Percentiles rank a stretch among this genome's conserved stretches.
These are phyloP conservation scores for Xerocomus nothofagi DNA, from an alignment of 1,284 basidiomycete species.

Conservation along the genomic window DNA sequence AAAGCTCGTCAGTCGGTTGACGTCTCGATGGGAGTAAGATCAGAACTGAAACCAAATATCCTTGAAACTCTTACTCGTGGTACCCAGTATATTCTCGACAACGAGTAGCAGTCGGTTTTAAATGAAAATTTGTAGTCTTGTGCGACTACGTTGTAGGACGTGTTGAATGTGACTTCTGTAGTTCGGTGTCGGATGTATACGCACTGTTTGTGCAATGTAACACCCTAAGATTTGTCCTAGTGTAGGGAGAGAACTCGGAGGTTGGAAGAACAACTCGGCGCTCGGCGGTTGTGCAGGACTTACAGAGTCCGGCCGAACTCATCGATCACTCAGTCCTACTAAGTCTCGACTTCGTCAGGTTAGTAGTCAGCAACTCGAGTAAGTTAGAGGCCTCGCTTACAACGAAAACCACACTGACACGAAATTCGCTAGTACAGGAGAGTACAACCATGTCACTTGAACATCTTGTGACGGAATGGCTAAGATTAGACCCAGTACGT, in stretches of 20 bases:
- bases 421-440: background rate
- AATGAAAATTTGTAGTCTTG: background rate
- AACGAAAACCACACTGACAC: background rate
- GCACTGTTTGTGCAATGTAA: background rate
- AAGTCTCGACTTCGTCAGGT: too few species aligned
- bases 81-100: conserved; percentile 13
- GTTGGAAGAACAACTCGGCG: background rate
- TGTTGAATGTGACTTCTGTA: background rate
- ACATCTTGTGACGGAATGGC: conserved; percentile 54
- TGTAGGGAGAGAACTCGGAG: background rate
- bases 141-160: background rate
- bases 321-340: background rate
- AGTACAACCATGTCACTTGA: conserved; percentile 34
- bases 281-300: background rate
- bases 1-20: conserved; percentile 20
- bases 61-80: conserved; percentile 19
- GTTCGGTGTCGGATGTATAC: background rate
- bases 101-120: too few species aligned
- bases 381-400: background rate
- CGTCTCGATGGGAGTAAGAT: conserved; percentile 24
- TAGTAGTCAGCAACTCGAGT: too few species aligned
- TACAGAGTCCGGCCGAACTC: background rate
- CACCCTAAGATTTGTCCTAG: background rate
- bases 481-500: conserved; percentile 52
- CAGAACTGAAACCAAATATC: conserved; percentile 17